Evolutionary conservation across 768 basidiomycete genomes (phyloP).

Genomic region (Mycena leptocephala): DNA sequence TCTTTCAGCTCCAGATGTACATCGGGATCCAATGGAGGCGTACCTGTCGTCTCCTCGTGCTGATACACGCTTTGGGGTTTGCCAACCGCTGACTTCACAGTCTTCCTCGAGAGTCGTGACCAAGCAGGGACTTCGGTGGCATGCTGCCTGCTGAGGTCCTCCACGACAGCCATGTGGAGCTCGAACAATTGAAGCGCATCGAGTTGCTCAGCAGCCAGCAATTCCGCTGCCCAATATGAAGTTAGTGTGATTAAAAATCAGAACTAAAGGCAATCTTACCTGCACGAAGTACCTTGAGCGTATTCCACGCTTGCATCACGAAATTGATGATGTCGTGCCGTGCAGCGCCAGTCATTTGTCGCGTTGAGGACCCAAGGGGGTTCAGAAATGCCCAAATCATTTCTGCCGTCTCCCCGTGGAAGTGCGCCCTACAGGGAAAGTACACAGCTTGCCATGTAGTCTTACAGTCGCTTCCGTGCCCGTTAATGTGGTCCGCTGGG

Average conservation of each 20-base stretch:
- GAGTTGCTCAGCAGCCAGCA: slow-evolving; percentile 12
- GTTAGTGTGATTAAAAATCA: neutral
- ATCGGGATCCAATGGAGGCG: neutral
- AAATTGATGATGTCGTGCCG: slow-evolving; percentile 24
- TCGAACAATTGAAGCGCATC: slow-evolving; percentile 16
- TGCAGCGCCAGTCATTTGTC: slow-evolving; percentile 20
- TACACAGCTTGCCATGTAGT: slow-evolving; percentile 21
- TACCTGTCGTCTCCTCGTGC: neutral
- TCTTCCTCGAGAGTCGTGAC: too few species aligned
- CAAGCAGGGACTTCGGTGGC: too few species aligned
- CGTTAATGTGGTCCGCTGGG: slow-evolving; percentile 24
- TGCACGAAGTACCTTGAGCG: slow-evolving; percentile 1
- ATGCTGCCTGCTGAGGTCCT: slow-evolving; percentile 19
- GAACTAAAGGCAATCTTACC: neutral
- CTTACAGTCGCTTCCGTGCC: slow-evolving; percentile 10
- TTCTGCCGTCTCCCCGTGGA: slow-evolving; percentile 28
- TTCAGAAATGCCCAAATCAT: slow-evolving; percentile 27
- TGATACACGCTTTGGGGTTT: slow-evolving; percentile 17
- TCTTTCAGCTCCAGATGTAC: neutral
- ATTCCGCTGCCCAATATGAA: neutral
- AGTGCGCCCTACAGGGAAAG: slow-evolving; percentile 23
- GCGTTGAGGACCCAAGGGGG: slow-evolving; percentile 14
- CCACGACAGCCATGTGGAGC: slow-evolving; percentile 17
- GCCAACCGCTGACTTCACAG: too few species aligned
- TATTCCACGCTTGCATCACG: slow-evolving; percentile 24